Percentiles rank a stretch among this genome's conserved stretches.
Conservation (phyloP, 768 basidiomycete species). For the Boletellus emodensis region DNA sequence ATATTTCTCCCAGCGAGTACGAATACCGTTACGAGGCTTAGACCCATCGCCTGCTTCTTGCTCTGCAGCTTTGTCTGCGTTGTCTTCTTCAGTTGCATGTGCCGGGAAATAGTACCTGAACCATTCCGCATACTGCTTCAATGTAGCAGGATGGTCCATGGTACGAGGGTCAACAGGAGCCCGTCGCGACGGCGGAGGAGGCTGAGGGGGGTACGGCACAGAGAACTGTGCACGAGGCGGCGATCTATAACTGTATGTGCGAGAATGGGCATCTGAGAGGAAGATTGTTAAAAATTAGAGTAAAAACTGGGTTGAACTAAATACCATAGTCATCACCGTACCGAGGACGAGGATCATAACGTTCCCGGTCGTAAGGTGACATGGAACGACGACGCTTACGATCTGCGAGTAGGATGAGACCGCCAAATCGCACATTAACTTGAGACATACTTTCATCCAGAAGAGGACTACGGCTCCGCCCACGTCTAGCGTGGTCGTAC, state of each 20-base stretch:
- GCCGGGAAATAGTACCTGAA: conserved; percentile 74
- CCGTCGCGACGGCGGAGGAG: conserved; percentile 50
- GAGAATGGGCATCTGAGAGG: conserved; percentile 58
- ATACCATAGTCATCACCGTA: conserved; percentile 82
- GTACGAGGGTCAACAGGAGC: conserved; percentile 76
- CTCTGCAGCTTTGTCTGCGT: conserved; percentile 78
- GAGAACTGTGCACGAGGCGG: conserved; percentile 56
- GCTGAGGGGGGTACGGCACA: conserved; percentile 34
- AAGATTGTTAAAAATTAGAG: conserved; percentile 6
- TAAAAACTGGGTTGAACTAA: conserved; percentile 14
- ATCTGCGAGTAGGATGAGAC: conserved; percentile 33
- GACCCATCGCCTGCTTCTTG: conserved; percentile 78
- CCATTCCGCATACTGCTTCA: conserved; percentile 89
- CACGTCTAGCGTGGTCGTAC: conserved; percentile 67
- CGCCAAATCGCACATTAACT: not conserved
- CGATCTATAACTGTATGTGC: conserved; percentile 58
- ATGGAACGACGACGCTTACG: conserved; percentile 77
- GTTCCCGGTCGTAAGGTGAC: conserved; percentile 74
- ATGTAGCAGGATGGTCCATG: conserved; percentile 73
- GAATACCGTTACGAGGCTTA: conserved; percentile 82
- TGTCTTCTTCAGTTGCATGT: conserved; percentile 79
- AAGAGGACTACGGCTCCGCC: conserved; percentile 74
- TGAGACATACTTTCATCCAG: conserved; percentile 56
- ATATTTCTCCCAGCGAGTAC: conserved; percentile 86
- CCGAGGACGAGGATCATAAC: conserved; percentile 79